Percentiles rank a stretch among this genome's conserved stretches.
Evolutionary conservation across 192 early-diverging fungal species (phyloP).

Genomic region (Coemansia sp.): DNA sequence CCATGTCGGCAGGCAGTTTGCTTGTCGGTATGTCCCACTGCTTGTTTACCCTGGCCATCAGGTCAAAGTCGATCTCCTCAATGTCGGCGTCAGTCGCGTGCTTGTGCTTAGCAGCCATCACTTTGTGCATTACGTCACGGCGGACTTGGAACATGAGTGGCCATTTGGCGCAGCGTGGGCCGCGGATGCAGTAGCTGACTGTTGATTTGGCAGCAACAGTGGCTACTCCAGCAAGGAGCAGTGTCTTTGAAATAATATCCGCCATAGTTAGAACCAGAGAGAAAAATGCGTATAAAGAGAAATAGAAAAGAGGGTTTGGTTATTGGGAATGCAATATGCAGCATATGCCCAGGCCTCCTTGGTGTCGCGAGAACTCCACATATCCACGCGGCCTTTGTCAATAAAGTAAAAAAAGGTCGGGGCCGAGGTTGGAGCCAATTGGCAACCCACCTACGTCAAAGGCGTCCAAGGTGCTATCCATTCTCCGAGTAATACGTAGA

Average conservation of each 20-base stretch:
- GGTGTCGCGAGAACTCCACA: background rate
- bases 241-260: slow-evolving; percentile 19
- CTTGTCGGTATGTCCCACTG: slow-evolving; percentile 17
- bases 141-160: slow-evolving; percentile 37
- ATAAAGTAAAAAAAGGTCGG: background rate
- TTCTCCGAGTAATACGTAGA: background rate
- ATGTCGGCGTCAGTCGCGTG: slow-evolving; percentile 23
- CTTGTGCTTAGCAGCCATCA: background rate
- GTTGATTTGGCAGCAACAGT: slow-evolving; percentile 17
- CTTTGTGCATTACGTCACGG: slow-evolving; percentile 25
- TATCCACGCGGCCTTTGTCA: background rate
- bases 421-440: slow-evolving; percentile 1
- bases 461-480: background rate
- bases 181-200: slow-evolving; percentile 36
- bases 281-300: background rate
- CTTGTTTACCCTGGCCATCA: slow-evolving; percentile 8
- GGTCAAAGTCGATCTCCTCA: slow-evolving; percentile 34
- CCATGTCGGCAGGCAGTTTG: slow-evolving; percentile 16
- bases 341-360: no score
- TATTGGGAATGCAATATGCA: no score
- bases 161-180: slow-evolving; percentile 40
- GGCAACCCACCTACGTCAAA: no score
- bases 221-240: slow-evolving; percentile 8
- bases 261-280: slow-evolving; percentile 2
- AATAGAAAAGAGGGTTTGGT: background rate